Evolutionary conservation across 495 filamentous ascomycete genomes (phyloP).

Genomic region (Tuber aestivum): DNA sequence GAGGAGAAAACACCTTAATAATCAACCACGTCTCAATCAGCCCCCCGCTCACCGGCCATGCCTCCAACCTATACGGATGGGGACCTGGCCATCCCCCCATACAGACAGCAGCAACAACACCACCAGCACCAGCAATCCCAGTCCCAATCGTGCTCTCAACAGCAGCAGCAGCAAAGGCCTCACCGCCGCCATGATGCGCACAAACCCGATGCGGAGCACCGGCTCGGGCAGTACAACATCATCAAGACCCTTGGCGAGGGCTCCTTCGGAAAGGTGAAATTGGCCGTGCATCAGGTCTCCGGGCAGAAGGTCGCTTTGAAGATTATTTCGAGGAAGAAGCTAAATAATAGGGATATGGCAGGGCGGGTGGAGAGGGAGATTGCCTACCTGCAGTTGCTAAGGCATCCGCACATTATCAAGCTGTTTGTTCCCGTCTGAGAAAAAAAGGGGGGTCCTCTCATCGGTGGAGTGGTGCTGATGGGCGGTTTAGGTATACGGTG

Average conservation of each 20-base stretch:
- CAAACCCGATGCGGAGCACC: slow-evolving; percentile 55
- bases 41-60: slow-evolving; percentile 14
- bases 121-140: slow-evolving; percentile 34
- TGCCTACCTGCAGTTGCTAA: slow-evolving; percentile 88
- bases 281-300: slow-evolving; percentile 82
- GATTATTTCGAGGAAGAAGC: slow-evolving; percentile 91
- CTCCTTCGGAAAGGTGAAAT: slow-evolving; percentile 96
- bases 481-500: slow-evolving; percentile 68
- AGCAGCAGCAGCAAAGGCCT: slow-evolving; percentile 39
- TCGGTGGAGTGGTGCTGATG: slow-evolving; percentile 20
- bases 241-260: slow-evolving; percentile 90
- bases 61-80: slow-evolving; percentile 38
- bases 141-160: slow-evolving; percentile 39
- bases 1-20: not conserved
- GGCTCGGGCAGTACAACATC: slow-evolving; percentile 84
- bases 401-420: slow-evolving; percentile 98
- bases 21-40: slow-evolving; percentile 4
- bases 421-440: slow-evolving; percentile 55
- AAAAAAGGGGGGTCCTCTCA: not conserved
- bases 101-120: slow-evolving; percentile 46
- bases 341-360: slow-evolving; percentile 93
- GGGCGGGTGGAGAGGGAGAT: slow-evolving; percentile 96
- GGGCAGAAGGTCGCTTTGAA: slow-evolving; percentile 93
- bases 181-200: slow-evolving; percentile 35
- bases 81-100: slow-evolving; percentile 50